A percentile compares a stretch with the other conserved stretches of the same genome.
phyloP scores from a whole-genome alignment of 2,329 filamentous ascomycete species.

The Kalmusia sp. region DNA sequence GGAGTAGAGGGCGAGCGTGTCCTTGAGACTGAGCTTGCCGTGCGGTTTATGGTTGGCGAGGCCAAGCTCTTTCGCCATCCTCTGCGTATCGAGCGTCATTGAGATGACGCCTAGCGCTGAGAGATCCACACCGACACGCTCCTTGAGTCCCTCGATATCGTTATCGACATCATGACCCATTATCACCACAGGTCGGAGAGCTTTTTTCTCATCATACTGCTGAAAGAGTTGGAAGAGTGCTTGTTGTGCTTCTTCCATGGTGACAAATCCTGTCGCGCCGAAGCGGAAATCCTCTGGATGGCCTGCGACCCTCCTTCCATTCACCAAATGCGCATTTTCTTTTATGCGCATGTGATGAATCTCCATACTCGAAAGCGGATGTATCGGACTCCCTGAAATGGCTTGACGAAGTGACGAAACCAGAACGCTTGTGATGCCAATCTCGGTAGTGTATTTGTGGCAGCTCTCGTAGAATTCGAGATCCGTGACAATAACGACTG shows the following conservation, averaged over 20 bases:
- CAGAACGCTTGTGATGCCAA: slow-evolving; percentile 20
- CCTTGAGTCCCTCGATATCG: slow-evolving; percentile 21
- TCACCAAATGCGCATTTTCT: slow-evolving; percentile 21
- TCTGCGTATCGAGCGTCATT: slow-evolving; percentile 27
- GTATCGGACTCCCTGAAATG: neutral
- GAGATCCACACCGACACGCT: slow-evolving; percentile 23
- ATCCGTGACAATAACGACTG: slow-evolving; percentile 22
- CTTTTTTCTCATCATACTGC: neutral
- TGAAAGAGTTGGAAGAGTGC: slow-evolving; percentile 15
- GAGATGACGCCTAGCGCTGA: slow-evolving; percentile 15
- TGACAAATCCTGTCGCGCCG: slow-evolving; percentile 22
- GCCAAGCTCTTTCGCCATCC: slow-evolving; percentile 19
- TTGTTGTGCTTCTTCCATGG: slow-evolving; percentile 3
- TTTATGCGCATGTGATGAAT: slow-evolving; percentile 23
- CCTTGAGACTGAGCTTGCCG: slow-evolving; percentile 6
- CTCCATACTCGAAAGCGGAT: slow-evolving; percentile 1
- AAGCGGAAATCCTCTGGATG: slow-evolving; percentile 23
- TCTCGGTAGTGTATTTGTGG: slow-evolving; percentile 19
- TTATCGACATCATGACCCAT: slow-evolving; percentile 28
- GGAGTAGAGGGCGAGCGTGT: slow-evolving; percentile 5
- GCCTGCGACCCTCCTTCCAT: slow-evolving; percentile 16
- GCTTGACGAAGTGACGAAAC: neutral
- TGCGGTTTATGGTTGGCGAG: neutral
- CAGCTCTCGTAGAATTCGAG: slow-evolving; percentile 26
- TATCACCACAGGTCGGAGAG: slow-evolving; percentile 22